Evolutionary conservation across 2,329 filamentous ascomycete species (phyloP).

Genomic region (Alternaria arbusti): DNA sequence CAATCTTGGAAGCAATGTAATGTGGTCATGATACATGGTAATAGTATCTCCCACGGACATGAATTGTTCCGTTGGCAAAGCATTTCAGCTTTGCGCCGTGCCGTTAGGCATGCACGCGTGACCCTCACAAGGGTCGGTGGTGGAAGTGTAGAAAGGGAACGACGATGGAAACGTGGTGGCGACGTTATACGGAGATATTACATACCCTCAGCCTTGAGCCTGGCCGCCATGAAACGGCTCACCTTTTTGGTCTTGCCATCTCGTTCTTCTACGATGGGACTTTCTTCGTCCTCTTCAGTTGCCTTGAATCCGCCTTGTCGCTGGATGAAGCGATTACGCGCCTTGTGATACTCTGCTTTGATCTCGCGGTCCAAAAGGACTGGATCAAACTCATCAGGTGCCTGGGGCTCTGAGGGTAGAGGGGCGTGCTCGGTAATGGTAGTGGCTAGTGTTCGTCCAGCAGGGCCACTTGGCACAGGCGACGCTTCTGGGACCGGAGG

Average conservation of each 20-base stretch:
- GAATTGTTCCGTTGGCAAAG: constrained; percentile 35
- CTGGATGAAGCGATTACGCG: constrained; percentile 83
- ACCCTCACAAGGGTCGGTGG: background rate
- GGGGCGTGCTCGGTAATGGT: constrained; percentile 61
- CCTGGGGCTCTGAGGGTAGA: constrained; percentile 43
- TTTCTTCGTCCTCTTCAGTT: constrained; percentile 69
- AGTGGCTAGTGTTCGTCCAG: constrained; percentile 63
- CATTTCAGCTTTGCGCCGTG: background rate
- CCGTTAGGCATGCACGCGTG: background rate
- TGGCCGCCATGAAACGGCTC: constrained; percentile 76
- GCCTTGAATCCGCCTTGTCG: constrained; percentile 79
- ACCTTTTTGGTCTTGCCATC: constrained; percentile 66
- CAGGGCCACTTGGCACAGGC: constrained; percentile 49
- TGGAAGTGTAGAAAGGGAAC: background rate
- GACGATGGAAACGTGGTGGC: background rate
- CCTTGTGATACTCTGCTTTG: constrained; percentile 79
- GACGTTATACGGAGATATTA: constrained; percentile 15
- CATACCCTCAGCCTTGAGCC: constrained; percentile 54
- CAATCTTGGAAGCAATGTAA: constrained; percentile 48
- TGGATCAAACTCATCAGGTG: constrained; percentile 66
- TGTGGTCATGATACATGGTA: constrained; percentile 45
- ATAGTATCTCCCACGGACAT: constrained; percentile 48
- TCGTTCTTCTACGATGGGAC: constrained; percentile 71
- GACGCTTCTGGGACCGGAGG: constrained; percentile 32
- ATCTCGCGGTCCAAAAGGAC: constrained; percentile 77